phyloP scores from a whole-genome alignment of 805 yeast genomes.

The Lipomyces lipofer region DNA sequence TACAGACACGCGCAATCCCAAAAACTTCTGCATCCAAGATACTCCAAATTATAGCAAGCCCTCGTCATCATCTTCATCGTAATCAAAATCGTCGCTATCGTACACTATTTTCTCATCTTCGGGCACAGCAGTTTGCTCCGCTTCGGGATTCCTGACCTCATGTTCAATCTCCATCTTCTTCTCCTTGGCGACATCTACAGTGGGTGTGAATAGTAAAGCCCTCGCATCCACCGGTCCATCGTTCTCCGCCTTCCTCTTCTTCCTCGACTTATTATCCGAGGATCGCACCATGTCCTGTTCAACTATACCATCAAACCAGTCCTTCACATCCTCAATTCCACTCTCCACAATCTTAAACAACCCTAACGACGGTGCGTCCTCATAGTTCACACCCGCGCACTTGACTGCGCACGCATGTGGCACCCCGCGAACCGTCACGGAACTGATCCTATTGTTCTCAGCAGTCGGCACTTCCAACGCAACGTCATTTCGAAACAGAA shows the following conservation, averaged over 20 bases:
- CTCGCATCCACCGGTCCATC: too few relatives aligned
- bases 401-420: conserved; percentile 25
- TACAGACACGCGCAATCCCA: too few relatives aligned
- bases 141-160: too few relatives aligned
- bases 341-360: conserved; percentile 14
- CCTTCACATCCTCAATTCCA: conserved; percentile 13
- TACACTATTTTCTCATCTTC: neutral
- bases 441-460: neutral
- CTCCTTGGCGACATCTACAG: too few relatives aligned
- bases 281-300: too few relatives aligned
- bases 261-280: too few relatives aligned
- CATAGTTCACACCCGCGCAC: conserved; percentile 25
- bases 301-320: conserved; percentile 20
- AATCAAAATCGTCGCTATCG: neutral
- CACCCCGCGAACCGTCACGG: conserved; percentile 13
- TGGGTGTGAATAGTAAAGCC: too few relatives aligned
- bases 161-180: too few relatives aligned
- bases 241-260: too few relatives aligned
- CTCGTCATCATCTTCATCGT: neutral
- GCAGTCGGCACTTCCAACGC: neutral
- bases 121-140: neutral
- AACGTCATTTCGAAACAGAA: conserved; percentile 22
- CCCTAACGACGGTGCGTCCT: conserved; percentile 9
- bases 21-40: too few relatives aligned
- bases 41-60: too few relatives aligned